Evolutionary conservation across 495 filamentous ascomycete genomes (phyloP).

Genomic region (Trichocladium antarcticum): DNA sequence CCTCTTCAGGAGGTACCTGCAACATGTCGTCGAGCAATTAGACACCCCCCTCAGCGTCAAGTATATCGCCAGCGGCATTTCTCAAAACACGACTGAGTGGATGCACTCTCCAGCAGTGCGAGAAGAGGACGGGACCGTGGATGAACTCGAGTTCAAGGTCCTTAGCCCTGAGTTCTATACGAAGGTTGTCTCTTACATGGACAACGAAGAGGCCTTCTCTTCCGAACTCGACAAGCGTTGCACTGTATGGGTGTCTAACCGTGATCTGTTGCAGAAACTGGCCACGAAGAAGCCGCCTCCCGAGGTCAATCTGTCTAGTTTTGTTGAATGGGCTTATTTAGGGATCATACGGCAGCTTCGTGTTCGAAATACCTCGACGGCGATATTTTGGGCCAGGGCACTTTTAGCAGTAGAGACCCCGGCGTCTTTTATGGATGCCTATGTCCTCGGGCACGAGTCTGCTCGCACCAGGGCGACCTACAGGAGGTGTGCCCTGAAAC

Average conservation of each 20-base stretch:
- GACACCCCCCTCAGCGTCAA: constrained; percentile 31
- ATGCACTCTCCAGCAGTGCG: neutral
- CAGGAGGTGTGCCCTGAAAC: constrained; percentile 21
- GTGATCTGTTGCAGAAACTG: constrained; percentile 34
- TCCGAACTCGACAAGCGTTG: constrained; percentile 39
- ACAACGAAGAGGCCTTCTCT: constrained; percentile 42
- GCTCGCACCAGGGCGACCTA: constrained; percentile 16
- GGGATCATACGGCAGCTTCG: constrained; percentile 30
- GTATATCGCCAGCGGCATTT: constrained; percentile 42
- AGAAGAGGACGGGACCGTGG: neutral
- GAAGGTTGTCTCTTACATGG: constrained; percentile 42
- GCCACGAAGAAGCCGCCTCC: constrained; percentile 26
- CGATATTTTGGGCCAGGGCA: no score
- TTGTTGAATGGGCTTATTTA: constrained; percentile 27
- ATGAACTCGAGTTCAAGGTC: constrained; percentile 40
- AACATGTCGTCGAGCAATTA: constrained; percentile 34
- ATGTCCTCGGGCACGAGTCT: constrained; percentile 26
- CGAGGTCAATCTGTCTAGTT: constrained; percentile 16
- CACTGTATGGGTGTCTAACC: constrained; percentile 42
- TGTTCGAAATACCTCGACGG: no score
- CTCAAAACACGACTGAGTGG: constrained; percentile 5
- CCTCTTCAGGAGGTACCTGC: constrained; percentile 43
- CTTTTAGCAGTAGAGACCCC: neutral
- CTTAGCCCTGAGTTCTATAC: constrained; percentile 52
- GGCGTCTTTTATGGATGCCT: constrained; percentile 35